Evolutionary conservation across 257 asterid species (phyloP), one percentile per base, ranked within the genome.

Genomic region (Gentiana macrophylla): DNA sequence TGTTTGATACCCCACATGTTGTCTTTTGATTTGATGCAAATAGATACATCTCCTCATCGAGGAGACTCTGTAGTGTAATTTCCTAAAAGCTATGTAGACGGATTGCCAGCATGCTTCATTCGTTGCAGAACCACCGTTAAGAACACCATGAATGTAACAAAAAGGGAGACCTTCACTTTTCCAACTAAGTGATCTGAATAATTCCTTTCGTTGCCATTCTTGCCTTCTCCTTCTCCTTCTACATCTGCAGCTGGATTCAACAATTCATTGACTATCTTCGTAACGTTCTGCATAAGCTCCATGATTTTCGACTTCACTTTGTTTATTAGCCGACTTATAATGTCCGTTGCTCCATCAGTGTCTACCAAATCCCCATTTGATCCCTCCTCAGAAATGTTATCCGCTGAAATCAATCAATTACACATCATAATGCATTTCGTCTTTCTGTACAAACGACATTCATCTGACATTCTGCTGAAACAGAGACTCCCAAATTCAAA

Each of bases 61-160:
- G 24, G 24, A 24, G 24, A 24, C 24, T 24, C 24, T 0, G 24
- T 24, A 24, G 24, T 24, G 24, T 24, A 41, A 41, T 4, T 35
- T 47, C 32, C 57, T 24, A 38, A 49, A 7, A 34, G 79, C 63
- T 7, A 65, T 38, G 77, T 76, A 84, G 66, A 15, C 87, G 43
- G 74, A 87, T 84, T 64, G 48, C 37, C 53, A 52, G 81, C 78
- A 76, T 15, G 77, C 77, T 35, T 63, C 69, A 44, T 66, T 70
- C 35, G 86, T 58, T 78, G 56, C 49, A 80, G 65, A 7, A 84
- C 80, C 45, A 89, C 84, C 3, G 84, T 46, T 4, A 86, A 48
- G 52, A 89, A 64, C 59, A 89, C 83, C 10, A 84, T 48, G 0
- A 89, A 54, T 0, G 95, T 76, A 3, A 89, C 79, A 44, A 80